A percentile compares a stretch with the other conserved stretches of the same genome.
phyloP scores from a whole-genome alignment of 768 basidiomycete genomes.

The Leccinum fibrillosum region DNA sequence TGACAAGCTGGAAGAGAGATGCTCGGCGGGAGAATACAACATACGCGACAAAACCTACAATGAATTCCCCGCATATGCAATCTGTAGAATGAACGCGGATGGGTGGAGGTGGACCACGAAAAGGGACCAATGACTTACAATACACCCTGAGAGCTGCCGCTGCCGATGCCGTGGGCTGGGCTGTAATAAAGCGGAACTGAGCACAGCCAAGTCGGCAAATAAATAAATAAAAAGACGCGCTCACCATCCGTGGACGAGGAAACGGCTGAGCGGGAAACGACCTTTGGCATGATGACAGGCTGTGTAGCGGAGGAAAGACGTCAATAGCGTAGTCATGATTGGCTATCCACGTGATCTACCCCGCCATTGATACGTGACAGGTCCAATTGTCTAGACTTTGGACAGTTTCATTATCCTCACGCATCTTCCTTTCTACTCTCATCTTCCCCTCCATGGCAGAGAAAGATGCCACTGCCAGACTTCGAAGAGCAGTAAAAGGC shows the following conservation, averaged over 20 bases:
- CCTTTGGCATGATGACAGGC: constrained; percentile 71
- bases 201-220: neutral
- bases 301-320: neutral
- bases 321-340: constrained; percentile 2
- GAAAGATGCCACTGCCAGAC: constrained; percentile 71
- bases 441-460: constrained; percentile 61
- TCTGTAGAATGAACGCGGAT: constrained; percentile 42
- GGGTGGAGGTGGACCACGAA: constrained; percentile 3
- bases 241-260: constrained; percentile 85
- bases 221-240: constrained; percentile 10
- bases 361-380: neutral
- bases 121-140: constrained; percentile 47
- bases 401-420: constrained; percentile 20
- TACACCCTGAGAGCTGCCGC: constrained; percentile 77
- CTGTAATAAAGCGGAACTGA: constrained; percentile 34
- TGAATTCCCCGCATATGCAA: constrained; percentile 86
- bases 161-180: constrained; percentile 76
- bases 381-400: constrained; percentile 23
- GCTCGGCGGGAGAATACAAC: constrained; percentile 1
- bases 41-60: constrained; percentile 47
- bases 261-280: constrained; percentile 83
- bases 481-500: constrained; percentile 83
- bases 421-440: constrained; percentile 20
- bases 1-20: constrained; percentile 57
- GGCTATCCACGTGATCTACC: constrained; percentile 26